A percentile compares a stretch with the other conserved stretches of the same genome.
Conservation (phyloP, 495 filamentous ascomycete species). For the Oleoguttula mirabilis region DNA sequence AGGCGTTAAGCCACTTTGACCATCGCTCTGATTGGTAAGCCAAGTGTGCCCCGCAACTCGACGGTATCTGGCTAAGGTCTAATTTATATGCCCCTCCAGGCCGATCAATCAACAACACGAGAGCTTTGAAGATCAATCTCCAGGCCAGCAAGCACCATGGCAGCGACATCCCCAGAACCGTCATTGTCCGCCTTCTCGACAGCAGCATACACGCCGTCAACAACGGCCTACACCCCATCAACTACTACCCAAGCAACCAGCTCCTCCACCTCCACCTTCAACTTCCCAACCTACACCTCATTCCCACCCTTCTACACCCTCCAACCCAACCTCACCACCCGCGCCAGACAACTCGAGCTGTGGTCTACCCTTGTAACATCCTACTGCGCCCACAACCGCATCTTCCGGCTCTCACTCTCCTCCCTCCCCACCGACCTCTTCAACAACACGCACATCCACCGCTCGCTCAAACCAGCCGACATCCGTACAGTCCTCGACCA, state of each 20-base stretch:
- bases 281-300: constrained; percentile 36
- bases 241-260: background rate
- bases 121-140: no score
- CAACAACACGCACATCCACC: constrained; percentile 39
- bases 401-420: constrained; percentile 55
- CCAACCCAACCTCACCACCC: constrained; percentile 67
- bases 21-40: no score
- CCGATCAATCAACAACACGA: no score
- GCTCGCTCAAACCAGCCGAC: constrained; percentile 49
- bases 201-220: background rate
- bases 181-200: background rate
- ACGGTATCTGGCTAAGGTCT: no score
- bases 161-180: constrained; percentile 1
- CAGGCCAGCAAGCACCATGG: constrained; percentile 1
- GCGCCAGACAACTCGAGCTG: constrained; percentile 61
- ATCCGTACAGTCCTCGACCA: constrained; percentile 57
- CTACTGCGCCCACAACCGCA: constrained; percentile 66
- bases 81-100: no score
- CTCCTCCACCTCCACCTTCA: constrained; percentile 13
- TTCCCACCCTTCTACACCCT: constrained; percentile 68
- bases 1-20: no score
- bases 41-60: no score
- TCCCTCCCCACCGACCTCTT: constrained; percentile 42
- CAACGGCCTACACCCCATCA: constrained; percentile 4
- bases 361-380: constrained; percentile 77